Conservation (phyloP, 192 early-diverging fungal genomes). For the Coemansia reversa region DNA sequence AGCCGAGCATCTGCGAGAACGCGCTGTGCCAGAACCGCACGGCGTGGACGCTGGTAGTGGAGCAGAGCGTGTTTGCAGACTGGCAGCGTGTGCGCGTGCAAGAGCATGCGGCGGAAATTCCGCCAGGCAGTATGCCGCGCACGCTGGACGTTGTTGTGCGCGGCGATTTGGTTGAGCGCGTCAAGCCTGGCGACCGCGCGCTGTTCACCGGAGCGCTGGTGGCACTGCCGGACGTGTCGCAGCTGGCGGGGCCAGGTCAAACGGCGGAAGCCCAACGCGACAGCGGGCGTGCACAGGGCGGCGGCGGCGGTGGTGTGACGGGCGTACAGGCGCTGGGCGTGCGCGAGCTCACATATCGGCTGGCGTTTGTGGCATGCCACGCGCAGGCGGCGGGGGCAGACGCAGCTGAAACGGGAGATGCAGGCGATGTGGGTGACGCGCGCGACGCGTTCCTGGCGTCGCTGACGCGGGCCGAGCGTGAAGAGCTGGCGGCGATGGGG, state of each 20-base stretch:
- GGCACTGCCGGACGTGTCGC: constrained; percentile 87
- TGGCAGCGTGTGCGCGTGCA: constrained; percentile 98
- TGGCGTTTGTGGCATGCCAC: constrained; percentile 85
- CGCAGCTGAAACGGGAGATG: constrained; percentile 22
- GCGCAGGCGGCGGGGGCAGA: constrained; percentile 57
- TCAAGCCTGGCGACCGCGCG: constrained; percentile 94
- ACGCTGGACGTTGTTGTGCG: constrained; percentile 94
- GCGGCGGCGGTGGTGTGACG: constrained; percentile 74
- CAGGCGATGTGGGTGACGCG: constrained; percentile 59
- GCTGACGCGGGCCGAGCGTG: constrained; percentile 71
- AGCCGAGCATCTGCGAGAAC: constrained; percentile 85
- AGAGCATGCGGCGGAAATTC: constrained; percentile 94
- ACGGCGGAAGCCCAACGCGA: constrained; percentile 62
- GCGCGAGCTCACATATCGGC: constrained; percentile 88
- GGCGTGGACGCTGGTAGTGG: constrained; percentile 77
- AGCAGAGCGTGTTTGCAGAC: constrained; percentile 87
- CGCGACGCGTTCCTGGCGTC: constrained; percentile 61
- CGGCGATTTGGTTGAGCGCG: constrained; percentile 88
- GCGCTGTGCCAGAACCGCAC: constrained; percentile 77
- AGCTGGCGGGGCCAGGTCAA: constrained; percentile 73
- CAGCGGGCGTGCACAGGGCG: constrained; percentile 56
- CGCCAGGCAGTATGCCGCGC: constrained; percentile 95
- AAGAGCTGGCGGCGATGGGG: constrained; percentile 72
- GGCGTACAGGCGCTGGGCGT: constrained; percentile 87
- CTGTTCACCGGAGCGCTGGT: constrained; percentile 86